Conservation (phyloP, 2,329 filamentous ascomycete genomes). For the Ophiostoma fasciatum region DNA sequence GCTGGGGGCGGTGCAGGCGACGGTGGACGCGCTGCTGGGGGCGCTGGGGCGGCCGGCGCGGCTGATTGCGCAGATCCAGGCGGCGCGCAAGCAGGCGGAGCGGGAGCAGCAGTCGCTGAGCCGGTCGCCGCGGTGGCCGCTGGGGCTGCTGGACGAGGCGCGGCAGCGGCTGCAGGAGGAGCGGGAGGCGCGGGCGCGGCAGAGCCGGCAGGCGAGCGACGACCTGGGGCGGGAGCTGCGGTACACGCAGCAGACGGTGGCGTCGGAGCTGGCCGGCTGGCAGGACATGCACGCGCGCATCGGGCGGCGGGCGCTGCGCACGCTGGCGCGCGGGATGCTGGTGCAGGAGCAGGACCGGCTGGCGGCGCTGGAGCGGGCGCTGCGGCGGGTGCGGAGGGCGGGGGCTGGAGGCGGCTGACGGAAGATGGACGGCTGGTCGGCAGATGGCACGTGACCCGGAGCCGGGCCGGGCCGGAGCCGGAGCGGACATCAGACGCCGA, state of each 20-base stretch:
- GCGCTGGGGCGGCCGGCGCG: constrained; percentile 66
- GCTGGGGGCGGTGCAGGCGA: constrained; percentile 67
- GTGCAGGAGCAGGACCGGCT: constrained; percentile 66
- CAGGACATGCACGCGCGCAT: constrained; percentile 74
- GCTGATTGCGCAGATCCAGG: constrained; percentile 62
- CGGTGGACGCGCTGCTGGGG: constrained; percentile 64
- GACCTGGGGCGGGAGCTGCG: constrained; percentile 67
- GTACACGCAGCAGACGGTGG: constrained; percentile 88
- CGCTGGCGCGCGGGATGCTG: constrained; percentile 65
- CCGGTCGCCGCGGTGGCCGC: constrained; percentile 64
- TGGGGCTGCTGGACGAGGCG: constrained; percentile 74
- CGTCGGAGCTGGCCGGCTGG: constrained; percentile 83
- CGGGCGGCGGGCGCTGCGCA: constrained; percentile 57
- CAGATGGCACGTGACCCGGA: too few species aligned
- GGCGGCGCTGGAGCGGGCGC: constrained; percentile 64
- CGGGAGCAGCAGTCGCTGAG: constrained; percentile 61
- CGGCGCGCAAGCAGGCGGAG: constrained; percentile 61
- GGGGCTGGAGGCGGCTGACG: too few species aligned
- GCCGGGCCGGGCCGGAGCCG: neutral
- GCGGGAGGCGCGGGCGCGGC: constrained; percentile 63
- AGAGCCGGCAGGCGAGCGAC: constrained; percentile 54
- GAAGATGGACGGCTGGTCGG: too few species aligned
- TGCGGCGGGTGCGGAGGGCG: constrained; percentile 41
- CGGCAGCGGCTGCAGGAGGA: constrained; percentile 71
- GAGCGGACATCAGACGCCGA: too few species aligned